Conservation (phyloP, 1,284 basidiomycete genomes). For the Cryptococcus sp. region DNA sequence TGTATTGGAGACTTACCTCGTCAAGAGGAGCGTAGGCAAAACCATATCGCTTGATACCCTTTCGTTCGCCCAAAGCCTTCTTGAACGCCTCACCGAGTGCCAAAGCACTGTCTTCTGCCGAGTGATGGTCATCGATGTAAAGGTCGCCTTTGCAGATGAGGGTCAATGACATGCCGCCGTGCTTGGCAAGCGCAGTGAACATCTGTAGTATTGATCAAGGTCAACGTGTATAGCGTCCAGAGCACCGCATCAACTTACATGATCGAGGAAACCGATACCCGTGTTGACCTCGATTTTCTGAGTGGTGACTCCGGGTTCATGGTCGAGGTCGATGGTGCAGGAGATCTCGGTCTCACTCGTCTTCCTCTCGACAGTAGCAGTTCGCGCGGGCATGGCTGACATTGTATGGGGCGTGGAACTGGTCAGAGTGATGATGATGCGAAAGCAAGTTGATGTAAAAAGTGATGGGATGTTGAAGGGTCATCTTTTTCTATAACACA, state of each 20-base stretch:
- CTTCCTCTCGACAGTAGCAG: slow-evolving; percentile 76
- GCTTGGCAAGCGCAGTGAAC: slow-evolving; percentile 92
- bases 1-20: slow-evolving; percentile 64
- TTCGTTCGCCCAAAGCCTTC: slow-evolving; percentile 89
- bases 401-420: not conserved
- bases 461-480: too few species aligned
- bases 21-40: slow-evolving; percentile 96
- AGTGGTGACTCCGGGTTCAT: slow-evolving; percentile 63
- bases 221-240: not conserved
- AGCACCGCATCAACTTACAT: slow-evolving; percentile 64
- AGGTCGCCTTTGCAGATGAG: slow-evolving; percentile 93
- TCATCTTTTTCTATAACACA: too few species aligned
- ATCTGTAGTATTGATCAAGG: slow-evolving; percentile 62
- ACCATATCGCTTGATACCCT: slow-evolving; percentile 93
- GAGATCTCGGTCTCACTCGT: slow-evolving; percentile 93
- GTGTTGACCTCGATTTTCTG: slow-evolving; percentile 88
- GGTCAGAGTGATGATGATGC: not conserved
- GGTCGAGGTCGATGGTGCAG: slow-evolving; percentile 80
- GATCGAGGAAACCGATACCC: slow-evolving; percentile 97
- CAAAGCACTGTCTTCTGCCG: slow-evolving; percentile 94
- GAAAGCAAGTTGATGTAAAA: too few species aligned
- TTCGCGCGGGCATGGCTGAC: slow-evolving; percentile 50
- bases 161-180: slow-evolving; percentile 85
- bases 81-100: slow-evolving; percentile 95
- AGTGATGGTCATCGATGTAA: slow-evolving; percentile 99